phyloP scores from a whole-genome alignment of 352 stramenopile species.

The Pseudoperonospora humuli region DNA sequence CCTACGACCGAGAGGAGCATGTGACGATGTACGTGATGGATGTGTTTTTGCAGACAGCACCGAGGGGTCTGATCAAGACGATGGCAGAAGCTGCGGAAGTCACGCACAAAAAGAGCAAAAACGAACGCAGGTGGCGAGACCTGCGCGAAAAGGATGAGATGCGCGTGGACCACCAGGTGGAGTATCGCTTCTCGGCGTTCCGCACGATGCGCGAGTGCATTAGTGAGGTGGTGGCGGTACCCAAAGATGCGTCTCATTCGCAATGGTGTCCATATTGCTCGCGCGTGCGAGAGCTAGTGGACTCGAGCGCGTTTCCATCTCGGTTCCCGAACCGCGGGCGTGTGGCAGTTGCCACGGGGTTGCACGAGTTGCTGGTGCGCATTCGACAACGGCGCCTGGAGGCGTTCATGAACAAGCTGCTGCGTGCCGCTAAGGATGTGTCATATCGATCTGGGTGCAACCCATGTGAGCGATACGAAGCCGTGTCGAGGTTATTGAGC shows the following conservation, averaged over 20 bases:
- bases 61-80: constrained; percentile 32
- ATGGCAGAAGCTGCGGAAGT: neutral
- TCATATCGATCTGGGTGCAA: constrained; percentile 37
- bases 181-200: constrained; percentile 56
- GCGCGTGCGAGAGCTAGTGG: constrained; percentile 32
- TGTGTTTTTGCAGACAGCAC: constrained; percentile 33
- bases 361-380: constrained; percentile 13
- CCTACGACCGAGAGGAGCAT: constrained; percentile 19
- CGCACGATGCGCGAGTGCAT: constrained; percentile 34
- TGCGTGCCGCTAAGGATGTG: constrained; percentile 36
- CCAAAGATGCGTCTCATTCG: neutral
- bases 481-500: constrained; percentile 38
- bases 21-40: constrained; percentile 44
- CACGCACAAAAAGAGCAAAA: constrained; percentile 4
- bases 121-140: constrained; percentile 13
- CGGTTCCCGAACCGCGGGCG: constrained; percentile 22
- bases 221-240: constrained; percentile 12
- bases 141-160: constrained; percentile 14
- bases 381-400: constrained; percentile 29
- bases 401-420: constrained; percentile 37
- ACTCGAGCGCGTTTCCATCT: constrained; percentile 37
- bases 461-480: constrained; percentile 40
- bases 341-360: constrained; percentile 14
- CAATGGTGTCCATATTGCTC: constrained; percentile 52
- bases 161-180: constrained; percentile 35